Conservation (phyloP, 208 protist species). For the Wallacemonas rigidus region DNA sequence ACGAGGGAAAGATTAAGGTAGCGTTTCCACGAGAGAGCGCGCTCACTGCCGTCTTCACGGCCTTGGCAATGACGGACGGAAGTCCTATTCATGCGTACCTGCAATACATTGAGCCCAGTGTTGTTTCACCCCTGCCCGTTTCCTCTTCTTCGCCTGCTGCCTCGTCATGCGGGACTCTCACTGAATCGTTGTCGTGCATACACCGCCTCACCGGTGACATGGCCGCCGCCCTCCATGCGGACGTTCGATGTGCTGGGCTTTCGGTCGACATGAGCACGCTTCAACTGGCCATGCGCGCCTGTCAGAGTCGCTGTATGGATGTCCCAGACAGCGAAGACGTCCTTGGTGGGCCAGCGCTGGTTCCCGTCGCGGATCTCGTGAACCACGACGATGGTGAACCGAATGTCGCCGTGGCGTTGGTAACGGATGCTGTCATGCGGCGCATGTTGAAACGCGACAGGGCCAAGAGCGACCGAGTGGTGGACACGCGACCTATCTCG, state of each 20-base stretch:
- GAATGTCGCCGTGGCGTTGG: constrained; percentile 42
- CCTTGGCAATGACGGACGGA: constrained; percentile 38
- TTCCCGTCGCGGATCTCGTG: constrained; percentile 79
- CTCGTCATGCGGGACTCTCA: no score
- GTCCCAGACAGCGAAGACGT: constrained; percentile 53
- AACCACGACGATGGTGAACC: constrained; percentile 56
- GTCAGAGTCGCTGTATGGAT: constrained; percentile 76
- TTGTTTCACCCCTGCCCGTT: not conserved
- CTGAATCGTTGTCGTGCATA: constrained; percentile 30
- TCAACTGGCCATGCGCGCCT: constrained; percentile 45
- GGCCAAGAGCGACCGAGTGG: not conserved
- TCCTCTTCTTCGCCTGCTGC: no score
- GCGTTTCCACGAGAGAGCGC: constrained; percentile 58
- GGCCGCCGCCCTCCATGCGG: constrained; percentile 24
- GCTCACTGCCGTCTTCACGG: constrained; percentile 59
- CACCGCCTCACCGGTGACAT: constrained; percentile 31
- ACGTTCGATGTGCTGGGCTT: constrained; percentile 21
- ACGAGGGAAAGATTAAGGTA: constrained; percentile 36
- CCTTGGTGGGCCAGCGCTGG: constrained; percentile 73
- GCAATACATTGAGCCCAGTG: constrained; percentile 37
- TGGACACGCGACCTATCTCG: constrained; percentile 12
- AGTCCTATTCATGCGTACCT: constrained; percentile 51
- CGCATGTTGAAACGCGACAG: constrained; percentile 4
- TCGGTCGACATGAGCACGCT: constrained; percentile 33
- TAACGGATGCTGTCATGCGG: not conserved